Evolutionary conservation across 106 monocot species (phyloP).

Genomic region (Xerophyta viscosa): DNA sequence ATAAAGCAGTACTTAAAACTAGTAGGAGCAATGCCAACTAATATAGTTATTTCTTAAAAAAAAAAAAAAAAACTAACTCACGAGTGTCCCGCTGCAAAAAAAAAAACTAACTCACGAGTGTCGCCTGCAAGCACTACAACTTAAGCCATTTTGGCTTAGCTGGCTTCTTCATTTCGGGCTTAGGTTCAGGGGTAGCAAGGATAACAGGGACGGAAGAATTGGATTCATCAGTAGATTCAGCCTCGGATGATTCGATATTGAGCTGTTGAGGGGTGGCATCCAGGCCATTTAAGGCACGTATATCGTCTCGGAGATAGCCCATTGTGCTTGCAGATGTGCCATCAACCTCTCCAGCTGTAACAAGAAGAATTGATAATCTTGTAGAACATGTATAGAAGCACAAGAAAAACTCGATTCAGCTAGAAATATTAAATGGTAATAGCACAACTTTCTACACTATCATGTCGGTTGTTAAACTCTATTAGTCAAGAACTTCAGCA

Average conservation of each 20-base stretch:
- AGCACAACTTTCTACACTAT: too few species aligned
- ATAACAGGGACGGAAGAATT: background rate
- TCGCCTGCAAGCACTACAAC: constrained; percentile 3
- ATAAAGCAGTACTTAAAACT: too few species aligned
- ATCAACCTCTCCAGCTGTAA: constrained; percentile 24
- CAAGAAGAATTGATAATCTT: background rate
- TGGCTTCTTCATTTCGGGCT: constrained; percentile 25
- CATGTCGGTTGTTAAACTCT: too few species aligned
- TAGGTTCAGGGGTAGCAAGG: constrained; percentile 15
- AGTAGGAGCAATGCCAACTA: too few species aligned
- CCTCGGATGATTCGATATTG: constrained; percentile 7
- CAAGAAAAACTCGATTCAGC: too few species aligned
- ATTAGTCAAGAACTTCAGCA: too few species aligned
- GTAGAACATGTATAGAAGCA: too few species aligned
- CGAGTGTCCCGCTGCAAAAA: too few species aligned
- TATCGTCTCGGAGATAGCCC: constrained; percentile 40
- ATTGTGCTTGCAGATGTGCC: constrained; percentile 16
- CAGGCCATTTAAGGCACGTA: constrained; percentile 37
- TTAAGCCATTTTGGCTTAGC: constrained; percentile 49
- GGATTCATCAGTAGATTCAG: constrained; percentile 4
- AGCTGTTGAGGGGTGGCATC: constrained; percentile 9
- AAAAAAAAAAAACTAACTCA: too few species aligned
- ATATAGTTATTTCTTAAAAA: too few species aligned
- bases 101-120: too few species aligned
- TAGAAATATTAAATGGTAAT: too few species aligned